Evolutionary conservation across 2,329 filamentous ascomycete genomes (phyloP), one percentile per base, ranked within the genome.

Genomic region (Colletotrichum incanum): DNA sequence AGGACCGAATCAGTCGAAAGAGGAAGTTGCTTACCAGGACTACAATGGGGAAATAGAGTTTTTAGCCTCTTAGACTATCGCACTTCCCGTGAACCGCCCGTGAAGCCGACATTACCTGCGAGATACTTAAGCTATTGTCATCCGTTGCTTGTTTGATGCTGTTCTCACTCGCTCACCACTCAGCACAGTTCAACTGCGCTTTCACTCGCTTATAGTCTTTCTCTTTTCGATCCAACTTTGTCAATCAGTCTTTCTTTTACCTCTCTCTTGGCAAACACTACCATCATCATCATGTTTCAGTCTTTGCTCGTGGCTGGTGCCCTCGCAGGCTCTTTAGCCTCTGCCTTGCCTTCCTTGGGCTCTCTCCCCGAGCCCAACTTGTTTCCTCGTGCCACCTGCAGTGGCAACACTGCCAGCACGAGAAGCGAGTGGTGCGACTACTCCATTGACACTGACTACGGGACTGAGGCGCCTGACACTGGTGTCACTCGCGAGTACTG

Each of bases 401-500:
- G 59, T 60, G 76, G 79, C 49, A 82, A 82, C 73, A 79, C 78
- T 0, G 76, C 80, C 12, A 78, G 76, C 26, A 78, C 80, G 45
- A 80, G 82, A 16, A 73, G 74, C 18, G 78, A 81, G 66, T 87
- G 87, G 87, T 86, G 86, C 31, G 80, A 87, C 54, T 86, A 85
- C 72, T 84, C 84, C 60, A 81, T 88, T 56, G 79, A 83, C 50
- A 87, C 86, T 2, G 84, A 89, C 76, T 88, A 84, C 75, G 81
- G 79, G 37, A 77, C 78, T 0, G 77, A 79, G 1, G 78, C 77
- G 8, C 83, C 85, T 3, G 79, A 86, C 61, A 89, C 87, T 1
- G 86, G 86, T 1, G 85, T 86, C 0, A 87, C 84, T 16, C 79
- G 84, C 12, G 88, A 90, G 68, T 87, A 86, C 77, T 86, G 82